phyloP scores from a whole-genome alignment of 495 filamentous ascomycete genomes.

The Penicillium manginii region DNA sequence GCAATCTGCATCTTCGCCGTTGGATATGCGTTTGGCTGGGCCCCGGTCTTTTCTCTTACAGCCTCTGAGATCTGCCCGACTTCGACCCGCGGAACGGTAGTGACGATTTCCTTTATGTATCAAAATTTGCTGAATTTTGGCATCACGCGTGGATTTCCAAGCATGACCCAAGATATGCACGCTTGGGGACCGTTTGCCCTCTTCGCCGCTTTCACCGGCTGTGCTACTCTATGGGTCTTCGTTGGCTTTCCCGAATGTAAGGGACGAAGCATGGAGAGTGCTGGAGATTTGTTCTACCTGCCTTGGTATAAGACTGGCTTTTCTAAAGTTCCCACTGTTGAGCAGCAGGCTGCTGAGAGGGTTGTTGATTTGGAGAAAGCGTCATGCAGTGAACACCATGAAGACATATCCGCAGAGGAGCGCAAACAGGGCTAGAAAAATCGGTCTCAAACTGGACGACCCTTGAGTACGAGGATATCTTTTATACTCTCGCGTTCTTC shows the following conservation, averaged over 20 bases:
- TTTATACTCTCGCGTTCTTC: neutral
- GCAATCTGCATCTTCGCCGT: conserved; percentile 31
- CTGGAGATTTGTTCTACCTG: conserved; percentile 18
- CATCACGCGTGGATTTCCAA: conserved; percentile 26
- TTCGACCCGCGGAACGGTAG: conserved; percentile 18
- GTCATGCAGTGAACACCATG: conserved; percentile 3
- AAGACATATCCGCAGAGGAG: neutral
- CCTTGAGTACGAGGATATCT: neutral
- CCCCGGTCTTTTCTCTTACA: conserved; percentile 26
- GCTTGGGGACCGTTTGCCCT: conserved; percentile 29
- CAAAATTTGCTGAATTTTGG: conserved; percentile 32
- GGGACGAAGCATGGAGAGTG: conserved; percentile 26
- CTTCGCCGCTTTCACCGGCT: conserved; percentile 19
- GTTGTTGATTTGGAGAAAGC: conserved; percentile 16
- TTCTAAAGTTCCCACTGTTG: conserved; percentile 6
- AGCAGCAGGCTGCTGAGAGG: neutral
- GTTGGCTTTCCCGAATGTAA: conserved; percentile 30
- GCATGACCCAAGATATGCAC: conserved; percentile 25
- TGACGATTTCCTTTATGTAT: conserved; percentile 27
- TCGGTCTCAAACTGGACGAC: neutral
- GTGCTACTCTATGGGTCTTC: conserved; percentile 23
- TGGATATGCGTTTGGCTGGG: conserved; percentile 30
- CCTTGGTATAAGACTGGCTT: conserved; percentile 28
- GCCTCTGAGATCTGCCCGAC: conserved; percentile 31
- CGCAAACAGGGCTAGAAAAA: neutral